Base-by-base conservation (phyloP, 371 early-diverging fungal species). In the Zopfochytrium polystomum region DNA sequence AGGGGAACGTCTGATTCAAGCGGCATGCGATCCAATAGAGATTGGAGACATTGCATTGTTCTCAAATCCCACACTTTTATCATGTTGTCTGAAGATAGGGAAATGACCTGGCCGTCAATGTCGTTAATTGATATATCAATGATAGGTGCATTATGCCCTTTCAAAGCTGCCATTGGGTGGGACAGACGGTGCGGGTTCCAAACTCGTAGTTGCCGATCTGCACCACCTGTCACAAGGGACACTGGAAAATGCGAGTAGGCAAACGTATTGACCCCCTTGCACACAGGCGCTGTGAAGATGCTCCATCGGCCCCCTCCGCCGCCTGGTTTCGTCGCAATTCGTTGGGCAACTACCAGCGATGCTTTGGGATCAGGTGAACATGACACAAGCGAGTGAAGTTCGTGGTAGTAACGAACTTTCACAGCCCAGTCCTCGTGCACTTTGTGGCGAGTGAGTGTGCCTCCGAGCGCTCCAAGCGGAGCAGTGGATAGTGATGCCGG, bases 181-280 rank as follows among this genome's bases (percentile, higher is more conserved):
- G 68, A 47, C 9, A 78, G 56, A 1, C 75, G 62, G 55, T 75
- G 70, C 0, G 78, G 80, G 53, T 80, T 78, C 78, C 78, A 78
- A 1, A 80, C 51, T 0, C 80, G 71, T 31, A 80, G 45, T 52
- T 73, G 73, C 9, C 71, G 70, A 44, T 78, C 80, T 26, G 76
- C 70, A 2, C 80, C 77, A 2, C 81, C 81, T 0, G 79, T 78
- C n/a, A 78, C 64, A 2, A 81, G 63, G n/a, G 73, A 62, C 4
- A 74, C 64, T 2, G 81, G 81, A 38, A 70, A 72, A 22, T 60
- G 55, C 44, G 67, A 73, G 43, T 66, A 74, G 15, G 77, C 76
- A 58, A 77, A 77, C 0, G 70, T 52, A 44, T 73, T 77, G 15
- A 76, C 74, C 25, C 81, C 81, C 52, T 75, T 72, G 43, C 71